A percentile compares a stretch with the other conserved stretches of the same genome.
Evolutionary conservation across 2,329 filamentous ascomycete species (phyloP).

Genomic region (Hymenoscyphus infarciens): DNA sequence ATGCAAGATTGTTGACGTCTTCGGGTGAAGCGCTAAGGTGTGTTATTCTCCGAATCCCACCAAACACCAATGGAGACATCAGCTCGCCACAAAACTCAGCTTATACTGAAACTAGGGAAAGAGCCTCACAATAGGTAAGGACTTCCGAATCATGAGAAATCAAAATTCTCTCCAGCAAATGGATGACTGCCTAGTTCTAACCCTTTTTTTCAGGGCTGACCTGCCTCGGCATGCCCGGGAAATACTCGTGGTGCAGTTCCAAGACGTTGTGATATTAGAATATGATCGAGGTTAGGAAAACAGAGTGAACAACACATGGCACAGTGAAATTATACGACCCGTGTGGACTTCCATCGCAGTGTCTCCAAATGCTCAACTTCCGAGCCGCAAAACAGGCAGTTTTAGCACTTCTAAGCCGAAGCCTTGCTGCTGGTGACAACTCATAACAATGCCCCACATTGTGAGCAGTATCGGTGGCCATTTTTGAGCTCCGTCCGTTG

Average conservation of each 20-base stretch:
- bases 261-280: neutral
- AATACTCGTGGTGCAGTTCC: neutral
- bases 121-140: neutral
- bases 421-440: neutral
- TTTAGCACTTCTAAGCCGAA: neutral
- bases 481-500: neutral
- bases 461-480: slow-evolving; percentile 1
- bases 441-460: neutral
- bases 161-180: neutral
- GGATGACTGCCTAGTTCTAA: neutral
- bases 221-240: neutral
- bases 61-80: neutral
- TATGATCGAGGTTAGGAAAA: slow-evolving; percentile 1
- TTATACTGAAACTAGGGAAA: neutral
- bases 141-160: neutral
- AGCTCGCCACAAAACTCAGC: neutral
- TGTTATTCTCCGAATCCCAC: neutral
- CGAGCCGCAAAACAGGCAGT: slow-evolving; percentile 3
- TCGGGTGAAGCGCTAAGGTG: neutral
- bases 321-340: neutral
- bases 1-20: neutral
- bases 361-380: neutral
- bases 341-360: neutral
- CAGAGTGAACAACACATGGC: neutral
- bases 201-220: neutral